Percentiles rank a stretch among this genome's conserved stretches.
Evolutionary conservation across 78 protist species (phyloP).

Genomic region (Guillardia theta): DNA sequence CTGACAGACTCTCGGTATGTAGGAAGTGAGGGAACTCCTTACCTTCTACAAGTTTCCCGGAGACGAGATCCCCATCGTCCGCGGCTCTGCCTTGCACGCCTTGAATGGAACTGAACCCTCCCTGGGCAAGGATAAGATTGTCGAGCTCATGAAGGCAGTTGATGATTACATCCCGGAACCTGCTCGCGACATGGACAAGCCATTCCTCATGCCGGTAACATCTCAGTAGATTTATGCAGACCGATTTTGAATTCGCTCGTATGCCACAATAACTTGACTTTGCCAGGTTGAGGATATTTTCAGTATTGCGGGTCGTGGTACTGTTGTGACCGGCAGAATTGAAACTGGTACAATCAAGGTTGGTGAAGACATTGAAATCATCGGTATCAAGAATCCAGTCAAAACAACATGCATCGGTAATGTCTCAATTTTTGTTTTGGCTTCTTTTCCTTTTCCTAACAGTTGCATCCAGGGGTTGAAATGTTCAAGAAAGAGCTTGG

Average conservation of each 20-base stretch:
- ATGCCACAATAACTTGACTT: no score
- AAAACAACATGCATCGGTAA: conserved; percentile 66
- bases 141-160: conserved; percentile 77
- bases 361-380: conserved; percentile 83
- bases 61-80: conserved; percentile 70
- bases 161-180: conserved; percentile 71
- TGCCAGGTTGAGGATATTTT: conserved; percentile 88
- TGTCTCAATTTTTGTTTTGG: no score
- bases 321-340: conserved; percentile 93
- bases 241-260: no score
- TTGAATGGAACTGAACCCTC: conserved; percentile 62
- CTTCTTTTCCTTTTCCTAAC: no score
- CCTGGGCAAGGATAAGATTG: conserved; percentile 52
- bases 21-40: conserved; percentile 59
- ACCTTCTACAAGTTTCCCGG: conserved; percentile 83
- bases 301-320: conserved; percentile 92
- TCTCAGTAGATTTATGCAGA: no score
- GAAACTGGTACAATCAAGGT: conserved; percentile 84
- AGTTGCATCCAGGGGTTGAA: no score
- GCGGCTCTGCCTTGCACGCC: conserved; percentile 81
- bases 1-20: neutral
- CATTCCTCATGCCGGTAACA: no score
- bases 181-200: conserved; percentile 81
- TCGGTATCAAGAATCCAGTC: conserved; percentile 78
- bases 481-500: conserved; percentile 89